Evolutionary conservation across 2,329 filamentous ascomycete species (phyloP).

Genomic region (Verticillium isaacii): DNA sequence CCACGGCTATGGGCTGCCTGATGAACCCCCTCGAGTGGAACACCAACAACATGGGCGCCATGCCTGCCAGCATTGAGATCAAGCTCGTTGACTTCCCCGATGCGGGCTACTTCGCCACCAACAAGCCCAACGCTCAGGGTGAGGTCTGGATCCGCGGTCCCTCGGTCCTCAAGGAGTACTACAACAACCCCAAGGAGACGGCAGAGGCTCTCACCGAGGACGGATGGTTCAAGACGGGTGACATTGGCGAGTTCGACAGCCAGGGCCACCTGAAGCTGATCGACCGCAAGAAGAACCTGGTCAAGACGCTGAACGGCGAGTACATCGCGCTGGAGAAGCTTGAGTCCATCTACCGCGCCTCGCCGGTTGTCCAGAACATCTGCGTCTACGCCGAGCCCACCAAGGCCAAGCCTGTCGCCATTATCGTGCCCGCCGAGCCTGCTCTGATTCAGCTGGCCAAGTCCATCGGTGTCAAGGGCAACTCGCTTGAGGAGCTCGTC

Average conservation of each 20-base stretch:
- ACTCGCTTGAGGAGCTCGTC: conserved; percentile 60
- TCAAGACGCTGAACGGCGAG: conserved; percentile 78
- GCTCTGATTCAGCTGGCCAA: conserved; percentile 48
- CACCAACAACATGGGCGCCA: conserved; percentile 62
- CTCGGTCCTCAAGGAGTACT: conserved; percentile 68
- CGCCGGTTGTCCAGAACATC: conserved; percentile 48
- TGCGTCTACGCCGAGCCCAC: conserved; percentile 49
- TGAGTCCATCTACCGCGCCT: conserved; percentile 48
- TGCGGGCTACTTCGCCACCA: conserved; percentile 72
- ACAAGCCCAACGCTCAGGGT: conserved; percentile 72
- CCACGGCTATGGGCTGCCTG: conserved; percentile 67
- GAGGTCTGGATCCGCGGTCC: conserved; percentile 84
- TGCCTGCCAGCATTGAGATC: conserved; percentile 69
- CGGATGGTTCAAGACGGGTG: conserved; percentile 85
- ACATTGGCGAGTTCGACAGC: conserved; percentile 73
- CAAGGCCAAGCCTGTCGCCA: conserved; percentile 49
- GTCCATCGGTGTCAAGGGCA: conserved; percentile 39
- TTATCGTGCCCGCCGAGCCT: conserved; percentile 52
- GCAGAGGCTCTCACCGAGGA: conserved; percentile 63
- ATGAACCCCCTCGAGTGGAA: conserved; percentile 80
- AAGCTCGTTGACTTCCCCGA: conserved; percentile 85
- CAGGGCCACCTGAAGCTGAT: conserved; percentile 71
- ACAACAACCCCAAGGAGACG: conserved; percentile 74
- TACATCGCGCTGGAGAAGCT: conserved; percentile 79
- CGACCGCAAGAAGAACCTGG: conserved; percentile 84